Conservation (phyloP, 2,329 filamentous ascomycete genomes). For the Fusarium odoratissimum region DNA sequence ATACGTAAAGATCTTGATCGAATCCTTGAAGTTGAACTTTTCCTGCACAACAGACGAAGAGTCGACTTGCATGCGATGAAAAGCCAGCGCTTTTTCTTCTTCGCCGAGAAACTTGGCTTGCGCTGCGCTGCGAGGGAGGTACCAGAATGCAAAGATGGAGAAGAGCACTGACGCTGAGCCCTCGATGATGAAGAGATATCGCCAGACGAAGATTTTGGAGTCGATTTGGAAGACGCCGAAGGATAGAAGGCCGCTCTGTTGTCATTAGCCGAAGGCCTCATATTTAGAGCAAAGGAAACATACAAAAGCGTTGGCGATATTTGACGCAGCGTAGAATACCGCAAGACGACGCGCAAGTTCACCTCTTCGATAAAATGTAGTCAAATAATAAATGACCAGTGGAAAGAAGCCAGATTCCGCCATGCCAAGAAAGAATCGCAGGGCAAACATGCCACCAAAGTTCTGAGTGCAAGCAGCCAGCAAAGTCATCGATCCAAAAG, state of each 20-base stretch:
- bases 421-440: conserved; percentile 12
- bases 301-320: conserved; percentile 20
- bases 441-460: conserved; percentile 8
- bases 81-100: conserved; percentile 8
- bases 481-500: conserved; percentile 9
- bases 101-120: conserved; percentile 12
- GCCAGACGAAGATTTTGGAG: conserved; percentile 3
- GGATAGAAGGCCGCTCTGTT: conserved; percentile 3
- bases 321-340: conserved; percentile 9
- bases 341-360: conserved; percentile 15
- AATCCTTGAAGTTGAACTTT: conserved; percentile 13
- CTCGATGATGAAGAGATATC: conserved; percentile 18
- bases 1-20: conserved; percentile 18
- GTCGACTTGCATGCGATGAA: conserved; percentile 17
- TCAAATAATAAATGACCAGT: conserved; percentile 17
- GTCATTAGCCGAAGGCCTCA: rapidly evolving
- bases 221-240: conserved; percentile 19
- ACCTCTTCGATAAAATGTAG: conserved; percentile 7
- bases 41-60: conserved; percentile 19
- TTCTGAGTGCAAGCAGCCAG: conserved; percentile 7
- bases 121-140: neutral
- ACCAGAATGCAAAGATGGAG: conserved; percentile 16
- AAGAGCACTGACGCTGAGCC: conserved; percentile 10
- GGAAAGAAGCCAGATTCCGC: conserved; percentile 15
- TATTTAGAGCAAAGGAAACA: rapidly evolving